Conservation (phyloP, 305 asterid species). For the Salvia sclarea region DNA sequence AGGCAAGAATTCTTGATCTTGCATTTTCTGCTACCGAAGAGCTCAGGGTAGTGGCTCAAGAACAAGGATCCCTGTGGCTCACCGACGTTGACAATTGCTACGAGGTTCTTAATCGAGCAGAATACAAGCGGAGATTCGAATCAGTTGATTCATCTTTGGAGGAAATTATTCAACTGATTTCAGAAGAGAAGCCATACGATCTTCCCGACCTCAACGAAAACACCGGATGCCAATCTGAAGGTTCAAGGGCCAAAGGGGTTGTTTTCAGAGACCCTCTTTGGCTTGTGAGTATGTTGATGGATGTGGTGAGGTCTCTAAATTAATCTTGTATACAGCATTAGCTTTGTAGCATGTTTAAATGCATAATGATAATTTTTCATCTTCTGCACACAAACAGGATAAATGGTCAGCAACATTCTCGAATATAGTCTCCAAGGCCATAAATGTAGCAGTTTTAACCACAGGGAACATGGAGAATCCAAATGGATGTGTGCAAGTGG, state of each 20-base stretch:
- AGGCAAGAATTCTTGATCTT: conserved; percentile 39
- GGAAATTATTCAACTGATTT: conserved; percentile 44
- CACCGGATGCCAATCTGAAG: conserved; percentile 28
- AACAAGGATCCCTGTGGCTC: conserved; percentile 48
- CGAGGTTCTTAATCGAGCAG: conserved; percentile 43
- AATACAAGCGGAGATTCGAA: conserved; percentile 45
- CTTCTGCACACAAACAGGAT: conserved; percentile 40
- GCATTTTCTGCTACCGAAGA: conserved; percentile 49
- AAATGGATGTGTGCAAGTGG: conserved; percentile 58
- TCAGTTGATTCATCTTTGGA: conserved; percentile 48
- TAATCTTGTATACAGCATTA: neutral
- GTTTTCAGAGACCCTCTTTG: conserved; percentile 41
- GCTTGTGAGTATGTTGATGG: conserved; percentile 48
- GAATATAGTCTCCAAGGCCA: conserved; percentile 50
- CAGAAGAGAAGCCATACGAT: conserved; percentile 34
- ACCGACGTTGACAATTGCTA: conserved; percentile 33
- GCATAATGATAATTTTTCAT: neutral
- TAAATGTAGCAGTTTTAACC: conserved; percentile 40
- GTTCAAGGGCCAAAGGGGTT: conserved; percentile 51
- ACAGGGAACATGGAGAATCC: conserved; percentile 32
- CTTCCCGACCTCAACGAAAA: conserved; percentile 32
- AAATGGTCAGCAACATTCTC: conserved; percentile 53
- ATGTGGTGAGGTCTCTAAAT: conserved; percentile 44
- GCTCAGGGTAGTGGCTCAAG: conserved; percentile 39
- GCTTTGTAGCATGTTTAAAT: neutral